Conservation (phyloP, 2,329 filamentous ascomycete species). For the Aureobasidium sp. region DNA sequence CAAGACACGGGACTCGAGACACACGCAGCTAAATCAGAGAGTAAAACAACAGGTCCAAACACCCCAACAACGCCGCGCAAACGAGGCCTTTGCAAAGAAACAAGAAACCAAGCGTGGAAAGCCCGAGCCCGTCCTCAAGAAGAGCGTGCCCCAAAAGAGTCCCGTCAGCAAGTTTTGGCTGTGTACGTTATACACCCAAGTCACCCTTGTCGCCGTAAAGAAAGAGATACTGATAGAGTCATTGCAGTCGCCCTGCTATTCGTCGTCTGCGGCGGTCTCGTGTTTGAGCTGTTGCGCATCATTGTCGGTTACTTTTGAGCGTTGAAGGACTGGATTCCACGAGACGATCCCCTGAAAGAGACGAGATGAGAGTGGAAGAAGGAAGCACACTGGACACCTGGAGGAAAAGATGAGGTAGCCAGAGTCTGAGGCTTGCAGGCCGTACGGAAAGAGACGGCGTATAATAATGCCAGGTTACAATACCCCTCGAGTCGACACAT, state of each 20-base stretch:
- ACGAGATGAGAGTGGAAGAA: background rate
- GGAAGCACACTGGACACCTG: background rate
- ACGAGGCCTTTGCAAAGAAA: conserved; percentile 67
- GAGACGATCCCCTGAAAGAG: background rate
- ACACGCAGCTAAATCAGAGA: background rate
- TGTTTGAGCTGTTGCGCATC: conserved; percentile 49
- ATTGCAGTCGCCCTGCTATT: conserved; percentile 52
- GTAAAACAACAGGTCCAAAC: conserved; percentile 60
- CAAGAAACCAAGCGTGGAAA: conserved; percentile 70
- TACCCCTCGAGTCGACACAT: background rate
- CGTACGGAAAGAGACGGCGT: background rate
- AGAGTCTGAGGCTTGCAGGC: background rate
- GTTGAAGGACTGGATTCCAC: background rate
- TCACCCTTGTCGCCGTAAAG: too few species aligned
- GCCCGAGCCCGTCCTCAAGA: conserved; percentile 41
- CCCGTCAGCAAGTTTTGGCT: conserved; percentile 52
- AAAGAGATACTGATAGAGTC: conserved; percentile 49
- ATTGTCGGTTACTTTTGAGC: conserved; percentile 28
- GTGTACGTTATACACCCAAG: conserved; percentile 50
- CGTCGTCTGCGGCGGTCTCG: conserved; percentile 52
- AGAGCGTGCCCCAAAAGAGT: conserved; percentile 27
- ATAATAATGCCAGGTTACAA: background rate
- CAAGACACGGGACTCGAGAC: background rate
- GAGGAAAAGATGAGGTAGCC: background rate
- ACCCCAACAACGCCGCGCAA: conserved; percentile 71